These are phyloP conservation scores for Candida berthetii DNA, from an alignment of 805 yeast genomes.

Conservation along the genomic window DNA sequence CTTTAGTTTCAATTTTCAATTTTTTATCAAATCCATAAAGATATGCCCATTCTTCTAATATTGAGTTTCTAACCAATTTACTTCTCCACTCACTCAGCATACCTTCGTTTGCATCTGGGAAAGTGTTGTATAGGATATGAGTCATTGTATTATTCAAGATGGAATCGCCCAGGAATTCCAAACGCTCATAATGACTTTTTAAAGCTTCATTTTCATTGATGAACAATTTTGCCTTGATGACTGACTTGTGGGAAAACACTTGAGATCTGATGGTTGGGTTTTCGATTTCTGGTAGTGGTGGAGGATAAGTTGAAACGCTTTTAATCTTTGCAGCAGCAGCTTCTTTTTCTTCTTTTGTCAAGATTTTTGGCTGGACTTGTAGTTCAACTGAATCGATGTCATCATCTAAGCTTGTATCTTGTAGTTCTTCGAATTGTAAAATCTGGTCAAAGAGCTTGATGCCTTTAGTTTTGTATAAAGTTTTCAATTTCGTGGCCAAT, in stretches of 20 bases:
- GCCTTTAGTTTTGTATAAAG: constrained; percentile 39
- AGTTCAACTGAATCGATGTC: too few relatives aligned
- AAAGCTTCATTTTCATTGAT: constrained; percentile 52
- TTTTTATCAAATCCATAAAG: constrained; percentile 59
- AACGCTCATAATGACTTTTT: constrained; percentile 71
- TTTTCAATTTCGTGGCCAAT: constrained; percentile 54
- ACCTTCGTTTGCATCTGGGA: constrained; percentile 77
- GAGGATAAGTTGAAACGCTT: constrained; percentile 28
- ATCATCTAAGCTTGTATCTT: not conserved
- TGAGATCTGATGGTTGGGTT: constrained; percentile 54
- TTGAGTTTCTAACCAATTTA: constrained; percentile 64
- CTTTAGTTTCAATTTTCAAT: constrained; percentile 45
- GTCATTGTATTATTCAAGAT: constrained; percentile 71
- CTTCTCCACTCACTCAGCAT: constrained; percentile 67
- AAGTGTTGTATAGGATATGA: constrained; percentile 52
- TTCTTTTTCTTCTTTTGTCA: too few relatives aligned
- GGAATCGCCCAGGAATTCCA: constrained; percentile 90
- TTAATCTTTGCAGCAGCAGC: not conserved
- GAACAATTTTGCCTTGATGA: constrained; percentile 50
- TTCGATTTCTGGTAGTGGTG: constrained; percentile 62
- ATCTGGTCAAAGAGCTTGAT: constrained; percentile 55
- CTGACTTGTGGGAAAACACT: constrained; percentile 80
- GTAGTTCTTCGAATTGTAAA: constrained; percentile 27
- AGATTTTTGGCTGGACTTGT: too few relatives aligned
- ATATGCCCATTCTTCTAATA: constrained; percentile 63